These are phyloP conservation scores for Pseudogymnoascus sp. DNA, from an alignment of 2,329 filamentous ascomycete species.

Conservation along the genomic window DNA sequence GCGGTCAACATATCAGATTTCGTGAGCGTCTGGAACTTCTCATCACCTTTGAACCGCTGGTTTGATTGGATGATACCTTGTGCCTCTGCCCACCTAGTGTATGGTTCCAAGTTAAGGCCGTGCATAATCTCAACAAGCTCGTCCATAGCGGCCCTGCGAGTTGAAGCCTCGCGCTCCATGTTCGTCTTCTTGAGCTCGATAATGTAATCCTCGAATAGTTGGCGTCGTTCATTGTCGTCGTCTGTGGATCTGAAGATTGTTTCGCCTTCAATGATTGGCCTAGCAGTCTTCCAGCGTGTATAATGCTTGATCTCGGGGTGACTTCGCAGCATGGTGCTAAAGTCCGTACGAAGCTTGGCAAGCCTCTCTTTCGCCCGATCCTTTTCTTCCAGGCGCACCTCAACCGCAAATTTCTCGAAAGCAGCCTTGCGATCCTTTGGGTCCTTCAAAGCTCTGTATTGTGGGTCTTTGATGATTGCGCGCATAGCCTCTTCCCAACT, in stretches of 20 bases:
- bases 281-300: conserved; percentile 92
- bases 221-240: conserved; percentile 77
- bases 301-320: conserved; percentile 97
- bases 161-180: conserved; percentile 62
- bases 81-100: conserved; percentile 89
- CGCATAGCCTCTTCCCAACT: conserved; percentile 86
- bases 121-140: conserved; percentile 72
- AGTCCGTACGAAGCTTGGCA: conserved; percentile 85
- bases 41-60: conserved; percentile 68
- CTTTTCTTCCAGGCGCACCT: conserved; percentile 86
- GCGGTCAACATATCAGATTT: conserved; percentile 85
- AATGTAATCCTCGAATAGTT: conserved; percentile 91
- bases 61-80: conserved; percentile 73
- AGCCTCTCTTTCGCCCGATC: conserved; percentile 89
- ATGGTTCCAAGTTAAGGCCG: conserved; percentile 77
- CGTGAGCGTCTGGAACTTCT: conserved; percentile 77
- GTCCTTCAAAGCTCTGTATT: conserved; percentile 88
- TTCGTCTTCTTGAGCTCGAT: conserved; percentile 74
- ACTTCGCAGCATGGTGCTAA: conserved; percentile 89
- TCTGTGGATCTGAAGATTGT: conserved; percentile 90
- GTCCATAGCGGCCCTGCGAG: conserved; percentile 74
- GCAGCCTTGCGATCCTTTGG: conserved; percentile 82
- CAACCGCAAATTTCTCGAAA: conserved; percentile 91
- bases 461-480: conserved; percentile 77
- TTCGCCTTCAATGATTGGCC: conserved; percentile 88